phyloP scores from a whole-genome alignment of 1,284 basidiomycete species.

The Xanthoconium separans region DNA sequence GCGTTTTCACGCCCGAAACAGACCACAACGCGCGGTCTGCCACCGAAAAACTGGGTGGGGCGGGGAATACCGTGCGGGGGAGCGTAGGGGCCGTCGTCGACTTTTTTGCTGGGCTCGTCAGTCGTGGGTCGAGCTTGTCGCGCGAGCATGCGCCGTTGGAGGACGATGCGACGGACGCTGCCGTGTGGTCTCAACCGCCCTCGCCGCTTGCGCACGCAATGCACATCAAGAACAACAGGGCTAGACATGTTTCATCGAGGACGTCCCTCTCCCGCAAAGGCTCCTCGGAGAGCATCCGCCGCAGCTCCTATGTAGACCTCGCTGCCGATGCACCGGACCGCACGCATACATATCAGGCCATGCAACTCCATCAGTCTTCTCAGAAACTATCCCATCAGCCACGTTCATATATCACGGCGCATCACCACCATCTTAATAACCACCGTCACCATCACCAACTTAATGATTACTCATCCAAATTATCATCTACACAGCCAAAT shows the following conservation, averaged over 20 bases:
- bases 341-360: constrained; percentile 10
- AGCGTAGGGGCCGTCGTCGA: constrained; percentile 59
- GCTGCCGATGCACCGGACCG: constrained; percentile 10
- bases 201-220: constrained; percentile 32
- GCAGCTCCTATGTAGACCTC: constrained; percentile 10
- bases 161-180: constrained; percentile 4
- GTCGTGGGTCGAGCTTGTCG: constrained; percentile 29
- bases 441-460: constrained; percentile 29
- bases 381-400: constrained; percentile 28
- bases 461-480: constrained; percentile 25
- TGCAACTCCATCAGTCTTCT: constrained; percentile 22
- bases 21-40: constrained; percentile 46
- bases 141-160: constrained; percentile 12
- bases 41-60: constrained; percentile 29
- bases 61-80: constrained; percentile 26
- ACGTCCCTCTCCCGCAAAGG: constrained; percentile 17
- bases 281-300: constrained; percentile 25
- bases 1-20: constrained; percentile 80
- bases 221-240: constrained; percentile 15
- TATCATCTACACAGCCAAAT: constrained; percentile 25
- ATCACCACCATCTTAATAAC: constrained; percentile 24
- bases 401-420: constrained; percentile 30
- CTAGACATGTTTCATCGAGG: constrained; percentile 20
- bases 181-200: constrained; percentile 30
- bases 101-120: constrained; percentile 57